These are phyloP conservation scores for Tricholoma sp. DNA, from an alignment of 768 basidiomycete genomes.

Conservation along the genomic window DNA sequence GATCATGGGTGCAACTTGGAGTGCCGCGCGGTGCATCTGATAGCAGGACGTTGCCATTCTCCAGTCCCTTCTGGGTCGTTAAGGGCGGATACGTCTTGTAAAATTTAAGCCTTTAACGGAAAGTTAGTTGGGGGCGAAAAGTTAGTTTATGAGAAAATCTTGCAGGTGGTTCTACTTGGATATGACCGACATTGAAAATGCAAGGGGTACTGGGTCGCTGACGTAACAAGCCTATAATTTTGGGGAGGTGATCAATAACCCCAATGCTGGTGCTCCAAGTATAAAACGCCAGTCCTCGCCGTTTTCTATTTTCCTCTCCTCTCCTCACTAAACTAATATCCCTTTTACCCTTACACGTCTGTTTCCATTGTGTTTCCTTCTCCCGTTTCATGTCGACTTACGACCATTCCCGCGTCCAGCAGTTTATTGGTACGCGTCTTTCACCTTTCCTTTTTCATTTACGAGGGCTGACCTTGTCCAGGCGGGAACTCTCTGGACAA, in stretches of 20 bases:
- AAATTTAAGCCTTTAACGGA: no score
- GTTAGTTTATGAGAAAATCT: no score
- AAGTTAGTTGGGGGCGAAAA: no score
- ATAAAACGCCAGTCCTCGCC: slow-evolving; percentile 18
- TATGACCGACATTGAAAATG: no score
- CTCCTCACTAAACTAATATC: background rate
- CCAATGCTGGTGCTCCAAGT: slow-evolving; percentile 27
- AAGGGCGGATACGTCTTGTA: no score
- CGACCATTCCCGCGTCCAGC: slow-evolving; percentile 51
- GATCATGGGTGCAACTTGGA: no score
- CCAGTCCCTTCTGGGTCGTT: no score
- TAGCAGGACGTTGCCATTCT: background rate
- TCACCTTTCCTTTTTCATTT: slow-evolving; percentile 8
- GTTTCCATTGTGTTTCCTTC: slow-evolving; percentile 7
- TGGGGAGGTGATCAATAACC: slow-evolving; percentile 39
- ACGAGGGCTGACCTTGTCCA: slow-evolving; percentile 27
- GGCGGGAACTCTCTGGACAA: slow-evolving; percentile 91
- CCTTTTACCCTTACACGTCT: slow-evolving; percentile 10
- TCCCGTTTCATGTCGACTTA: slow-evolving; percentile 40
- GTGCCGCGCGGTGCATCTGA: no score
- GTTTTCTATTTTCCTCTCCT: slow-evolving; percentile 6
- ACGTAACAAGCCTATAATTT: slow-evolving; percentile 13
- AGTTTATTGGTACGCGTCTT: slow-evolving; percentile 42
- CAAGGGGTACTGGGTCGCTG: no score
- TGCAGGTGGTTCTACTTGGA: no score